phyloP scores from a whole-genome alignment of 257 asterid species.

The Plectranthus barbatus region DNA sequence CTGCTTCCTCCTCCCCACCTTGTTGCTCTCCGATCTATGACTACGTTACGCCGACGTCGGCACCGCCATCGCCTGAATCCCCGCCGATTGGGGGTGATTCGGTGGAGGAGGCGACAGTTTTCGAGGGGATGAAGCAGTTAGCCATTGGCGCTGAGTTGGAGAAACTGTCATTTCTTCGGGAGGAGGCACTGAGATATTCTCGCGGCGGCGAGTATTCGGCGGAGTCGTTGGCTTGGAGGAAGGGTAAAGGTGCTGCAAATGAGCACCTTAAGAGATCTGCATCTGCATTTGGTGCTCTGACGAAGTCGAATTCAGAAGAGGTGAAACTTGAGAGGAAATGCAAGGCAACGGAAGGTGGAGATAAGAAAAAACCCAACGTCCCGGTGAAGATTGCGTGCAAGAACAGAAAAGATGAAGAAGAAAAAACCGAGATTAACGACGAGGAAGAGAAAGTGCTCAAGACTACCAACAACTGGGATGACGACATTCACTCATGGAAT shows the following conservation, averaged over 20 bases:
- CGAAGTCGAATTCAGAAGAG: neutral
- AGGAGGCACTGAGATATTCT: neutral
- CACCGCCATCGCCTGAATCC: too few relatives aligned
- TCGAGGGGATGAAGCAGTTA: too few relatives aligned
- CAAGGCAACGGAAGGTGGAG: neutral
- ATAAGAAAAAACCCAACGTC: slow-evolving; percentile 22
- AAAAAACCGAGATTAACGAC: neutral
- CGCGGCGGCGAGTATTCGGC: slow-evolving; percentile 6
- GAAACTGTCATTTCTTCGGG: neutral
- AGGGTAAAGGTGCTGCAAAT: slow-evolving; percentile 1
- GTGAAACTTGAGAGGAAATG: neutral
- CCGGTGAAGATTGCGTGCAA: slow-evolving; percentile 24
- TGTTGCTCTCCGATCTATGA: slow-evolving; percentile 21
- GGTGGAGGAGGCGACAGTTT: neutral
- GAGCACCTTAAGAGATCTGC: slow-evolving; percentile 13
- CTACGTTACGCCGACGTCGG: slow-evolving; percentile 1
- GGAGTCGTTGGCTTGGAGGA: slow-evolving; percentile 15
- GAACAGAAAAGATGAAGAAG: slow-evolving; percentile 4
- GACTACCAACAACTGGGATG: slow-evolving; percentile 8
- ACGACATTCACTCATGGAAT: slow-evolving; percentile 46
- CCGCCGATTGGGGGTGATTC: neutral
- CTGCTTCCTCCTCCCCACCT: slow-evolving; percentile 15
- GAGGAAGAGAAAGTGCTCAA: slow-evolving; percentile 8
- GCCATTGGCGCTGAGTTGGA: too few relatives aligned
- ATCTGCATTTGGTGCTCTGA: neutral